Evolutionary conservation across 1,284 basidiomycete genomes (phyloP), one percentile per base, ranked within the genome.

Genomic region (Rhodotorula sp.): DNA sequence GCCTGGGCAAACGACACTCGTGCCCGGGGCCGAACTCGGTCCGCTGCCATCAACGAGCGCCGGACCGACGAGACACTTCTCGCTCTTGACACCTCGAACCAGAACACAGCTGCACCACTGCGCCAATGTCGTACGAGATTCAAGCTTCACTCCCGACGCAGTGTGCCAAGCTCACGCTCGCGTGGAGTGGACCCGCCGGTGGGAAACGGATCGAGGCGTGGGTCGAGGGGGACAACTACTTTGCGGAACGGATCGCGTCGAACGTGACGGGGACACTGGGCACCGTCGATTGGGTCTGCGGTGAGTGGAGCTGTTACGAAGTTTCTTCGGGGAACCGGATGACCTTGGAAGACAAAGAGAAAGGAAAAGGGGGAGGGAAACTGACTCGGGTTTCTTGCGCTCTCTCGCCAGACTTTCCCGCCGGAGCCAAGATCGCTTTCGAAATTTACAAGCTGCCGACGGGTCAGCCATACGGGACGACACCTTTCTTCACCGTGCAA

Each of bases 401-500:
- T 45, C n/a, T 8, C 17, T 62, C 22, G 4, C 15, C 55, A 64
- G 67, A 69, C 60, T 7, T 69, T 15, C 68, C 68, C 15, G 68
- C 68, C 17, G 68, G 68, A 24, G 53, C 59, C 20, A 58, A 7
- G 15, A 62, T 69, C 42, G 63, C 59, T 12, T 61, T 69, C 46
- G 49, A 69, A 37, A 6, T 66, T 10, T 46, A 58, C 26, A 14
- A 8, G 6, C 5, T 42, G 12, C 46, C 46, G 18, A 24, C 51
- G 24, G 53, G 44, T 7, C 29, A 26, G 0, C 6, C 30, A 14
- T 66, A 56, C 26, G 29, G 17, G 6, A 24, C 63, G 29, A 48
- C 51, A 8, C 30, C 29, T 4, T 65, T 62, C 46, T 45, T 49
- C 29, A 30, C 61, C 22, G 68, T 69, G 6, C 63, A 69, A 20